Conservation (phyloP, 108 stramenopile genomes). For the Skeletonema grethae region DNA sequence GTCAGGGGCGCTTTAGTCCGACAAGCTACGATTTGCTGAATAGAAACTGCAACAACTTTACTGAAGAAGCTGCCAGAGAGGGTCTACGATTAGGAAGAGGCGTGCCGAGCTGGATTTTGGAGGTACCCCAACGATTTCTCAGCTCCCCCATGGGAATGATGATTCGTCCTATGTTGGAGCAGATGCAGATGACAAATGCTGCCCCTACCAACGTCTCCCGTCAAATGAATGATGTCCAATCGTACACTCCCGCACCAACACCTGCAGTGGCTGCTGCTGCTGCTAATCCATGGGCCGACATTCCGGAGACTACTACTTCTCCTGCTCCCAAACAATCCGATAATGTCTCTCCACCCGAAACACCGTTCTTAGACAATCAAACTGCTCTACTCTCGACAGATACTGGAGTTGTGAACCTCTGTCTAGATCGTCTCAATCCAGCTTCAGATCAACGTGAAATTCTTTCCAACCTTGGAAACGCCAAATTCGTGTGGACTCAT, state of each 20-base stretch:
- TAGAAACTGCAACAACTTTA: constrained; percentile 80
- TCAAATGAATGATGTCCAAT: constrained; percentile 6
- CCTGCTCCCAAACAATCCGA: background rate
- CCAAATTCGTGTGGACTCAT: constrained; percentile 10
- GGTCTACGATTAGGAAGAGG: constrained; percentile 53
- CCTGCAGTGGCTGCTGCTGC: constrained; percentile 3
- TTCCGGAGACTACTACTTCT: constrained; percentile 12
- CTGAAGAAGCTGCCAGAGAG: constrained; percentile 62
- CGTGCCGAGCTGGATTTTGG: constrained; percentile 70
- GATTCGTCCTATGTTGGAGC: constrained; percentile 72
- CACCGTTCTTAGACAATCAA: constrained; percentile 57
- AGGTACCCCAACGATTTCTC: constrained; percentile 66
- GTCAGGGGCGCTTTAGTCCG: constrained; percentile 27
- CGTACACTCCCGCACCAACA: constrained; percentile 6
- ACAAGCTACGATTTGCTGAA: constrained; percentile 65
- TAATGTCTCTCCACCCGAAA: constrained; percentile 13
- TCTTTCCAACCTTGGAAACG: constrained; percentile 19
- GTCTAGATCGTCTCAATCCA: constrained; percentile 44
- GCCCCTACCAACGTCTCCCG: constrained; percentile 35
- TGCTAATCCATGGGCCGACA: constrained; percentile 66
- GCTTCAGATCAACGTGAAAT: constrained; percentile 17
- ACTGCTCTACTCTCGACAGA: constrained; percentile 67
- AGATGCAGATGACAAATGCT: constrained; percentile 63
- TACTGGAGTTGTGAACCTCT: constrained; percentile 50
- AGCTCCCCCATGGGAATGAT: constrained; percentile 74